Conservation (phyloP, 192 early-diverging fungal species). For the Backusella australiensis region DNA sequence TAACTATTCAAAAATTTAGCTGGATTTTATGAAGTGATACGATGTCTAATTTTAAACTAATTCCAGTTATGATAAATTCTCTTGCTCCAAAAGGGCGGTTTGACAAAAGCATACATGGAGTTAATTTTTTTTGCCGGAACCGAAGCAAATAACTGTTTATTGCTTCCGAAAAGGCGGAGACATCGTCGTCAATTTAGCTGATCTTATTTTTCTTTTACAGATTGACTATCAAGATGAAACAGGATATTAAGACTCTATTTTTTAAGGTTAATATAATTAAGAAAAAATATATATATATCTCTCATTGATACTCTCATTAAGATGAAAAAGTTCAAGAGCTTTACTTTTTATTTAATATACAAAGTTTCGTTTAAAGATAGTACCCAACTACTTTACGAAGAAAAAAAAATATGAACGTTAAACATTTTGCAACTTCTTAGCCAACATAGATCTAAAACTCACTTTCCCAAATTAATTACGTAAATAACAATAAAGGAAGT, state of each 20-base stretch:
- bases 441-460: no score
- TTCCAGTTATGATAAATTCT: not conserved
- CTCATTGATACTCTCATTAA: no score
- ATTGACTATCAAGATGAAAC: not conserved
- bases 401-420: no score
- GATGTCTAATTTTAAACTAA: not conserved
- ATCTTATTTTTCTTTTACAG: not conserved
- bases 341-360: no score
- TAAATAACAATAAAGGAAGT: not conserved
- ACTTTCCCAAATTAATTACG: no score
- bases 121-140: not conserved
- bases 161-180: not conserved
- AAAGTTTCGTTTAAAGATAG: no score
- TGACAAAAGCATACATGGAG: not conserved
- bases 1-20: not conserved
- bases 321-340: no score
- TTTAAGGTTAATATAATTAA: not conserved
- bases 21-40: not conserved
- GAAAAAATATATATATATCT: not conserved
- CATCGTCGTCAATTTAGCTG: not conserved
- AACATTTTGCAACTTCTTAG: no score
- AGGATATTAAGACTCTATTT: not conserved
- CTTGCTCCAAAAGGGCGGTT: not conserved
- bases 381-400: no score
- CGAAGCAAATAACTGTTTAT: not conserved